Evolutionary conservation across 208 protist species (phyloP).

Genomic region (Phytomonas serpens): DNA sequence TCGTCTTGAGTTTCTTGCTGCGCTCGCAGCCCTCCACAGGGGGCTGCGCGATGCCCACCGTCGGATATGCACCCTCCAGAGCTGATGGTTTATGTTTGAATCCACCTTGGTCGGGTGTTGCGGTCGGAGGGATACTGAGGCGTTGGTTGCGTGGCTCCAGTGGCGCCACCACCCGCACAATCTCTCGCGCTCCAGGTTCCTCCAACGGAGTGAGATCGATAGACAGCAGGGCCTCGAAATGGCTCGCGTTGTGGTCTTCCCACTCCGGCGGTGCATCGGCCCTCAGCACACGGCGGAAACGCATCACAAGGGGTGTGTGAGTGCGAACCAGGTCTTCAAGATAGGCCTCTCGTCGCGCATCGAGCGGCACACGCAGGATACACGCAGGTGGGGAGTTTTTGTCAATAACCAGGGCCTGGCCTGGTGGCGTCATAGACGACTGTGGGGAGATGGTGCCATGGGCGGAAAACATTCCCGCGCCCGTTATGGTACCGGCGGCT

Average conservation of each 20-base stretch:
- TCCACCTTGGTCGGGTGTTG: neutral
- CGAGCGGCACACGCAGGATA: conserved; percentile 67
- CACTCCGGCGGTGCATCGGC: conserved; percentile 60
- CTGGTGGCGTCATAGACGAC: conserved; percentile 11
- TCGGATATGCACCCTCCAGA: neutral
- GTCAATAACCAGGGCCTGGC: conserved; percentile 33
- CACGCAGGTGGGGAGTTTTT: conserved; percentile 45
- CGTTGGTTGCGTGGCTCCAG: conserved; percentile 25
- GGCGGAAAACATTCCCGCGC: neutral
- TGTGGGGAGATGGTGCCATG: neutral
- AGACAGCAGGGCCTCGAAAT: conserved; percentile 53
- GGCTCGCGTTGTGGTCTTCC: conserved; percentile 72
- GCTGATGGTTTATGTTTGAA: neutral
- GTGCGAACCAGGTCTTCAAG: conserved; percentile 38
- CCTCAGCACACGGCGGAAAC: conserved; percentile 53
- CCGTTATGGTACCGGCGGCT: neutral
- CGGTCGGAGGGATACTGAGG: neutral
- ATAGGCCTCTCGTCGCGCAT: conserved; percentile 29
- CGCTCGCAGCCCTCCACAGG: conserved; percentile 12
- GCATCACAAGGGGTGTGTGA: conserved; percentile 42
- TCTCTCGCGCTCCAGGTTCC: conserved; percentile 52
- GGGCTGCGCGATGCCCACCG: neutral
- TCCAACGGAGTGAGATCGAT: conserved; percentile 35
- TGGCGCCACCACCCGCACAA: conserved; percentile 22
- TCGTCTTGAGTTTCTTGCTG: conserved; percentile 22